Evolutionary conservation across 1,284 basidiomycete species (phyloP), one percentile per base, ranked within the genome.

Genomic region (Meripilus lineatus): DNA sequence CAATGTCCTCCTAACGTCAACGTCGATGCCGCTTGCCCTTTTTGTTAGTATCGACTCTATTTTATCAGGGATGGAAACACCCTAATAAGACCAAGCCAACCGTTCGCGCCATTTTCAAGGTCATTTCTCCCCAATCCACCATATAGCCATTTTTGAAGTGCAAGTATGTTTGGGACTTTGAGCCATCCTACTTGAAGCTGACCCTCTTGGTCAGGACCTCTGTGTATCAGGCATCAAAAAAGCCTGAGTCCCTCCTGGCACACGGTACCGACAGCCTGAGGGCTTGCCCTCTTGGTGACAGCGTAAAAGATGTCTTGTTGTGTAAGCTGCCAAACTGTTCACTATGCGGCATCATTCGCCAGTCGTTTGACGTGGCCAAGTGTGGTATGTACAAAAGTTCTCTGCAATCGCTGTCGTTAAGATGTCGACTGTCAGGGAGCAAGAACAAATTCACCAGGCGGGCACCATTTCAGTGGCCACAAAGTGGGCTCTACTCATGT

Each of bases 211-310:
- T n/a, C n/a, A n/a, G n/a, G n/a, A n/a, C n/a, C n/a, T n/a, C n/a
- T n/a, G n/a, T n/a, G n/a, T n/a, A n/a, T n/a, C n/a, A n/a, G n/a
- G n/a, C n/a, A n/a, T n/a, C n/a, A n/a, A n/a, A n/a, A n/a, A n/a
- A n/a, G n/a, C n/a, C 74, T 46, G 78, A 81, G 55, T 70, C 70
- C 42, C 58, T 80, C 8, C 67, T 81, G 34, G 81, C 81, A 54
- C 80, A 82, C 56, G 80, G 79, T 24, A 82, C 78, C 14, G 72
- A 68, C 38, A 69, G n/a, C n/a, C n/a, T n/a, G n/a, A 69, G 78
- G 36, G 65, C 61, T 8, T 81, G 79, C 52, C 54, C 67, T 3
- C 47, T 81, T 15, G 79, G 69, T 18, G 78, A 81, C 45, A 69
- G 69, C 15, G 54, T 51, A 3, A 61, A 56, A 21, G 66, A 69